Conservation (phyloP, 202 grass and related monocot genomes). For the Eragrostis tef region DNA sequence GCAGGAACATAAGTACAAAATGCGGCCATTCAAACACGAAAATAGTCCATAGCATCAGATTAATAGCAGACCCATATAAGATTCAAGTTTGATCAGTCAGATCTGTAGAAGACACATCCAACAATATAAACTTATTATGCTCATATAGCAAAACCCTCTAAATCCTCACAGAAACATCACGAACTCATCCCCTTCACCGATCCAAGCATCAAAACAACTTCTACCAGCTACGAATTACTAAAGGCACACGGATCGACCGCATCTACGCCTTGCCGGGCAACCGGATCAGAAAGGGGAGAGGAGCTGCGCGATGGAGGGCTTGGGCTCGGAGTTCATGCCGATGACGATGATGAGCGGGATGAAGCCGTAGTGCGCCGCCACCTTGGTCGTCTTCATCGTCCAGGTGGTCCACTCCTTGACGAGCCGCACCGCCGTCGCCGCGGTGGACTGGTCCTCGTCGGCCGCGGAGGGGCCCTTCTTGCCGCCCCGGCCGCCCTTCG, state of each 20-base stretch:
- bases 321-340: conserved; percentile 83
- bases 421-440: conserved; percentile 38
- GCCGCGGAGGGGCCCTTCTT: conserved; percentile 36
- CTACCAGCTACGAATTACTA: conserved; percentile 19
- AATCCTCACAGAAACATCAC: conserved; percentile 18
- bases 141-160: conserved; percentile 24
- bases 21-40: background rate
- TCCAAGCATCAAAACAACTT: conserved; percentile 28
- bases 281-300: conserved; percentile 65
- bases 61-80: conserved; percentile 33
- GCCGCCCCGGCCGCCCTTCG: conserved; percentile 48
- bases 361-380: conserved; percentile 90
- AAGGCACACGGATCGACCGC: conserved; percentile 39
- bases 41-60: background rate
- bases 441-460: conserved; percentile 34
- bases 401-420: conserved; percentile 81
- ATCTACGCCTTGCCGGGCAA: background rate
- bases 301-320: conserved; percentile 60
- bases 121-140: conserved; percentile 45
- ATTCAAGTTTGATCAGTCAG: conserved; percentile 10
- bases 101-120: conserved; percentile 25
- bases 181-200: background rate
- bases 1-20: background rate
- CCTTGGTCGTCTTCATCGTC: conserved; percentile 84
- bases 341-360: conserved; percentile 80